Base-by-base conservation (phyloP, 2,329 filamentous ascomycete species). In the Pseudogymnoascus sp. region DNA sequence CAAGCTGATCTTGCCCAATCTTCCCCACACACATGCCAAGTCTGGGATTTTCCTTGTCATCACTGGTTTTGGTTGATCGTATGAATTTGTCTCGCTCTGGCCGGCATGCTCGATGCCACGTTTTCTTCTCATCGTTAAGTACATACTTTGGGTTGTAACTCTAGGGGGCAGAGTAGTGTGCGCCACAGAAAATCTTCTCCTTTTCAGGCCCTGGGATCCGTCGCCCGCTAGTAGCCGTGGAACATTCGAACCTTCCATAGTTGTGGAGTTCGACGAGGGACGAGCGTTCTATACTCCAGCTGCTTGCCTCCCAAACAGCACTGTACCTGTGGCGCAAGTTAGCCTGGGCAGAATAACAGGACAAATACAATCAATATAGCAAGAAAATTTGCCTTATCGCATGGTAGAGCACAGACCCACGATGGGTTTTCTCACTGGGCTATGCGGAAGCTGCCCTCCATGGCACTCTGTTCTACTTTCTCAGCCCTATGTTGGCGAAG, bases 1-100 rank as follows among this genome's bases (percentile, higher is more conserved):
- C 13, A 76, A 78, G 58, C 76, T 63, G 70, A 78, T 61, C 75
- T 79, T 59, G 75, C 76, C 2, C 65, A 70, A 44, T 75, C 75
- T 8, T 8, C 78, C 65, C 69, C 71, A 1, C 59, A 50, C 8
- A 50, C 31, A 9, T 50, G 44, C 44, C 26, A 50, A 50, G 44
- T 31, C 26, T 50, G 44, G 44, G 44, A 24, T 31, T 50, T 50
- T 26, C 44, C 44, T 50, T 50, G 24, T 29, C 44, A 8, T 17
- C 44, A 31, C n/a, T 13, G n/a, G 44, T 31, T 50, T 31, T 50
- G n/a, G 44, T 50, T 15, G 44, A 31, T 31, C 15, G 44, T 39
- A 24, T 39, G 17, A 59, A 39, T 59, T 39, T 21, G 10, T 7
- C 15, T 59, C 13, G 10, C 57, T 21, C 7, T 15, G 4, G 31